Conservation (phyloP, 495 filamentous ascomycete genomes). For the Rostrohypoxylon terebratum region DNA sequence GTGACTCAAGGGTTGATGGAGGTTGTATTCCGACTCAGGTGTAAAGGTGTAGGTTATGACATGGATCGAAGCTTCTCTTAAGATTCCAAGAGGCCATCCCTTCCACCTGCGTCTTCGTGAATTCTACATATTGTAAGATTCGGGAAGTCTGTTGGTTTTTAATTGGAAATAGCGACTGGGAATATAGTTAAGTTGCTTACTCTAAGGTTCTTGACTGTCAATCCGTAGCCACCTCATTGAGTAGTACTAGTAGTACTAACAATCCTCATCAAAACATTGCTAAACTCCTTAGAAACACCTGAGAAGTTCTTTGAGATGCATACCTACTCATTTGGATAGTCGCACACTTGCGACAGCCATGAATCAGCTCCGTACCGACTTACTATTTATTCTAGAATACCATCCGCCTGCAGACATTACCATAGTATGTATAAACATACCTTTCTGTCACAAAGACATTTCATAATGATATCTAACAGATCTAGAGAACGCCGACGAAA, state of each 20-base stretch:
- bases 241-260: not conserved
- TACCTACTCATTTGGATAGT: conserved; percentile 14
- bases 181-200: not conserved
- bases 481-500: conserved; percentile 20
- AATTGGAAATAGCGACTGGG: conserved; percentile 2
- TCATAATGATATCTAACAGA: conserved; percentile 19
- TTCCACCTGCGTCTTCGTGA: not conserved
- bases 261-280: conserved; percentile 11
- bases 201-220: not conserved
- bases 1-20: not conserved
- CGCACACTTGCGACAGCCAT: conserved; percentile 14
- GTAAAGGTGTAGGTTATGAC: not conserved
- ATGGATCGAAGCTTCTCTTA: conserved; percentile 13
- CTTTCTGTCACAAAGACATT: not conserved
- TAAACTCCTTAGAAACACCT: conserved; percentile 4
- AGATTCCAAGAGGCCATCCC: not conserved
- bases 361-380: conserved; percentile 17
- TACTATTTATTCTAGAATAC: conserved; percentile 16
- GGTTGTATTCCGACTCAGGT: not conserved
- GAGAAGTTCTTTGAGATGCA: not conserved
- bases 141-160: not conserved
- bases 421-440: conserved; percentile 11
- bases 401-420: not conserved
- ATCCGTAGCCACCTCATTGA: not conserved
- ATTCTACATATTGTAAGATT: not conserved